Conservation (phyloP, 1,284 basidiomycete species). For the Malassezia sp. region DNA sequence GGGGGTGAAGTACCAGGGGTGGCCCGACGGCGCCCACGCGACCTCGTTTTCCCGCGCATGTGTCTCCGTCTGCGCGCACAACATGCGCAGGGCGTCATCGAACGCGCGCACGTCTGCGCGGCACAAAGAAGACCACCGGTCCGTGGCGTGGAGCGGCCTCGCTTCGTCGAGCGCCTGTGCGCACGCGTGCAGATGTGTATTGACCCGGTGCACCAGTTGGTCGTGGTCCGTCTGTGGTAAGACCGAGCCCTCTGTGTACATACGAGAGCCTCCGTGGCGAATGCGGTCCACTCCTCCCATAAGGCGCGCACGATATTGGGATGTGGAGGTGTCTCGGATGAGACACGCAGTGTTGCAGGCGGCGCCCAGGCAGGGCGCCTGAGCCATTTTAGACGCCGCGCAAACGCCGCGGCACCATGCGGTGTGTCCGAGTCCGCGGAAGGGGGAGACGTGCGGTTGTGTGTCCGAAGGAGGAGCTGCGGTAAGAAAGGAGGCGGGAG, state of each 20-base stretch:
- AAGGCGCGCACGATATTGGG: neutral
- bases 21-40: neutral
- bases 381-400: slow-evolving; percentile 12
- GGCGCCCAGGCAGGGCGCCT: slow-evolving; percentile 4
- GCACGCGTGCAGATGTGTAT: neutral
- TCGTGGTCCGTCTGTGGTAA: too few species aligned
- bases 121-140: neutral
- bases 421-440: neutral
- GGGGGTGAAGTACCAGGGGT: slow-evolving; percentile 3
- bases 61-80: too few species aligned
- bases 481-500: neutral
- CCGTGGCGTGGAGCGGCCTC: neutral
- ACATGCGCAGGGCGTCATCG: too few species aligned
- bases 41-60: too few species aligned
- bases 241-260: too few species aligned
- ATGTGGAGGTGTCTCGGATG: neutral
- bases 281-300: slow-evolving; percentile 2
- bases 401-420: neutral
- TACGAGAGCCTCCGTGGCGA: too few species aligned
- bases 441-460: neutral
- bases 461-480: too few species aligned
- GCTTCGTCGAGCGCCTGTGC: neutral
- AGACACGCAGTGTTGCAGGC: neutral
- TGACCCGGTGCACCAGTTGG: too few species aligned
- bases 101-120: neutral